Evolutionary conservation across 495 filamentous ascomycete species (phyloP), one percentile per base, ranked within the genome.

Genomic region (Penicillium samsonianum): DNA sequence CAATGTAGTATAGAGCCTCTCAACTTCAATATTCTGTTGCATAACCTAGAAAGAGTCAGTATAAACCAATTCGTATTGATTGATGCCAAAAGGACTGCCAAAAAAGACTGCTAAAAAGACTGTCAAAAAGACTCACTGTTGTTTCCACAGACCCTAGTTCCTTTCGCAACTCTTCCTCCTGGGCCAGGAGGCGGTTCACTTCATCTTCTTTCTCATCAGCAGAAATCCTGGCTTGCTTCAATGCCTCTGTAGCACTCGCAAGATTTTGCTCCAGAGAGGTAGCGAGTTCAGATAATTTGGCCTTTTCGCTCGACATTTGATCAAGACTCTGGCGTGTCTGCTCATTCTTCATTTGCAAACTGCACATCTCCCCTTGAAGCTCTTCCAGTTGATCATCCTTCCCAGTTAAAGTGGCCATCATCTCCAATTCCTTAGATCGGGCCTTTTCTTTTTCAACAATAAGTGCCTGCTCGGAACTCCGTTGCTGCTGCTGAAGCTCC

Each of bases 341-440:
- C 3, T 58, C 50, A 46, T 65, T 70, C 42, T 68, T 65, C 35
- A 55, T 55, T 40, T 51, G 57, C 19, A 67, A 55, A 11, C 48
- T 38, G 12, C 56, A 48, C 22, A 73, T 11, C 12, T 72, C 44
- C 35, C 61, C 61, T 11, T 75, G 69, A 3, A 74, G 51, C 37
- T 68, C 70, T 30, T 81, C 77, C 4, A 81, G 50, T 5, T 67
- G 62, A 56, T 81, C 75, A 19, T 82, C 79, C 49, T 73, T 80
- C 20, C 71, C 77, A 0, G 75, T 75, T n/a, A 71, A 43, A 19
- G 71, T 76, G 38, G 79, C 78, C 38, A 80, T 68, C 7, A 78
- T 58, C 25, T 73, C 76, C 5, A 80, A 59, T 33, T 80, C 77
- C 56, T 65, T 70, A 17, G 65, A 68, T 16, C 77, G 73, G 20